Evolutionary conservation across 2,329 filamentous ascomycete species (phyloP), one percentile per base, ranked within the genome.

Genomic region (Helicocarpus griseus): DNA sequence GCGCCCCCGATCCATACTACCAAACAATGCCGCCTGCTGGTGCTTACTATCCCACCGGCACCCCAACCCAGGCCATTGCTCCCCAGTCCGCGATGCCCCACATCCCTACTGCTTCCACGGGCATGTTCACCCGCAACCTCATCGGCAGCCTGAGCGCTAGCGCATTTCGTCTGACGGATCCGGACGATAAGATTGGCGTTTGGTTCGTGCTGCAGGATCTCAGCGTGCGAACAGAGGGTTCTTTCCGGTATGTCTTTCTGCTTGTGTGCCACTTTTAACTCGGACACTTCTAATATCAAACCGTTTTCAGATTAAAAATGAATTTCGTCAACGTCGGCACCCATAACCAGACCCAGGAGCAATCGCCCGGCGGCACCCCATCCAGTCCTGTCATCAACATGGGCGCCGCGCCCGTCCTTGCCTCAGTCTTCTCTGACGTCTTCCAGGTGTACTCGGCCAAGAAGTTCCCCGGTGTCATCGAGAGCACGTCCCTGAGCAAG

Each of bases 121-220:
- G 87, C 51, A 94, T 95, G 88, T 95, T 91, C 65, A 96, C 90
- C 0, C 77, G 91, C 49, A 98, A 97, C 63, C 78, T 98, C 8
- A 97, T 98, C 57, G 93, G 93, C 1, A 95, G 87, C 66, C 75
- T 95, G 48, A 85, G 88, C 5, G 89, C 90, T 29, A 95, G 90
- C 62, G 91, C 91, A 1, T 91, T 90, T 64, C 82, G 85, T 29
- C 77, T 97, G 49, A 83, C 81, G 2, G 90, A 97, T 59, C 80
- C 83, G 0, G 75, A 86, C 14, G 85, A 88, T 57, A 87, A 88
- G 65, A 82, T 87, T 48, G 91, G 91, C 1, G 89, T 95, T 57
- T 98, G 91, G 91, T 98, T 98, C 62, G 87, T 98, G 43, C 75
- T 97, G 49, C 91, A 96, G 67, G 93, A 98, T 70, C 75, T 98